Base-by-base conservation (phyloP, 129 eudicot genomes). In the Rutidosis leptorrhynchoides region DNA sequence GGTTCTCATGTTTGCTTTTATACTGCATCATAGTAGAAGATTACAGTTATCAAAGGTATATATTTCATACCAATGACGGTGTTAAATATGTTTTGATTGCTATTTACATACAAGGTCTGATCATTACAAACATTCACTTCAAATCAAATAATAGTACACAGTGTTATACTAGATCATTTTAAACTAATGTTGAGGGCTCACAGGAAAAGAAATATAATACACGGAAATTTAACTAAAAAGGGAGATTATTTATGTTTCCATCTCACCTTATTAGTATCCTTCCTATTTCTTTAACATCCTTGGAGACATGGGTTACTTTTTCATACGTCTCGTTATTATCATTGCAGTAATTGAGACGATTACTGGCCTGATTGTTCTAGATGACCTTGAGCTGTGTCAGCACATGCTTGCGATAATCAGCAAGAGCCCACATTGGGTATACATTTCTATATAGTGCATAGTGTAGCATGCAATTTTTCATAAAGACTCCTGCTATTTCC, bases 361-460 rank as follows among this genome's bases (percentile, higher is more conserved):
- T 51, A 30, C 52, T 22, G 22, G 54, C n/a, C n/a, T 52, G 69
- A 28, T 64, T 10, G 73, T 23, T 19, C 33, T 70, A 71, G 73
- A 58, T 53, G 51, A 63, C 61, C 37, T 60, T 60, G 55, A 67
- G 58, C 35, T 49, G 58, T 16, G 67, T 57, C 58, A 71, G 66
- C 29, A 87, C 84, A 1, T 64, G 72, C 68, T 70, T 84, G 26
- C 89, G 78, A 63, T 82, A 85, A 17, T 85, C 89, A 53, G 96
- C 96, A 21, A 88, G 71, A 60, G 92, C 92, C 96, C 92, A 88
- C 78, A 88, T 27, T 22, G 96, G 96, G 64, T 78, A 88, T 73
- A 88, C 76, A 71, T 82, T 80, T 29, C 89, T 78, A 69, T 85
- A 85, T n/a, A 83, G 69, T 17, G 92, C 87, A 45, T 88, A 88